Percentiles rank a stretch among this genome's conserved stretches.
phyloP scores from a whole-genome alignment of 83 land plant genomes.

The Diphasiastrum complanatum region DNA sequence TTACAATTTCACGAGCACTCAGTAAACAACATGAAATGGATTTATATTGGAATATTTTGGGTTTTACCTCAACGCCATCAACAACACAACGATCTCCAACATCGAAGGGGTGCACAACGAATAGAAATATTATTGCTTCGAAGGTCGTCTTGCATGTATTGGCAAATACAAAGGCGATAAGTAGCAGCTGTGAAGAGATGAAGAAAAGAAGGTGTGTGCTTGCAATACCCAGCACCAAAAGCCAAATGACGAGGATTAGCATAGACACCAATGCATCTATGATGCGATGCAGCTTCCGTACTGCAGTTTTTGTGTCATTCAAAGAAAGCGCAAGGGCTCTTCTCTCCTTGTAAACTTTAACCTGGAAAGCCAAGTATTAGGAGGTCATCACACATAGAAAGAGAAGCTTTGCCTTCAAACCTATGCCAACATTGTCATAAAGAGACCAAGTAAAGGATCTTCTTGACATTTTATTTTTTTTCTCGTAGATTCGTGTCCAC shows the following conservation, averaged over 20 bases:
- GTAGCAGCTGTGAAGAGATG: slow-evolving; percentile 61
- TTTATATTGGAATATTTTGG: background rate
- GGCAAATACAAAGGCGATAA: slow-evolving; percentile 57
- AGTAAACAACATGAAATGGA: too few relatives aligned
- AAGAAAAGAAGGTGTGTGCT: slow-evolving; percentile 54
- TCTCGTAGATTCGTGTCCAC: too few relatives aligned
- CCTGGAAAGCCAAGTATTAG: slow-evolving; percentile 27
- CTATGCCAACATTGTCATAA: too few relatives aligned
- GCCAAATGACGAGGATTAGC: slow-evolving; percentile 39
- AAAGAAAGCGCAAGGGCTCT: slow-evolving; percentile 41
- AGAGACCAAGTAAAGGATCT: too few relatives aligned
- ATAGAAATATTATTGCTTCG: slow-evolving; percentile 76
- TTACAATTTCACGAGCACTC: too few relatives aligned
- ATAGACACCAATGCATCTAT: slow-evolving; percentile 33
- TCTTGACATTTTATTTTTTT: too few relatives aligned
- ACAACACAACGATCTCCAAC: slow-evolving; percentile 83
- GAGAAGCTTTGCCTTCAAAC: too few relatives aligned
- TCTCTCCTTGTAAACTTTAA: slow-evolving; percentile 43
- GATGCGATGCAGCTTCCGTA: slow-evolving; percentile 57
- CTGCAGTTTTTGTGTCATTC: slow-evolving; percentile 54
- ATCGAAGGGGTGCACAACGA: slow-evolving; percentile 79
- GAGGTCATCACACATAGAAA: too few relatives aligned
- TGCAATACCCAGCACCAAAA: slow-evolving; percentile 58
- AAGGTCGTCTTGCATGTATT: slow-evolving; percentile 59
- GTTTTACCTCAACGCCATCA: slow-evolving; percentile 59